These are phyloP conservation scores for Ogataea salicorniae DNA, from an alignment of 805 yeast genomes.

Conservation along the genomic window DNA sequence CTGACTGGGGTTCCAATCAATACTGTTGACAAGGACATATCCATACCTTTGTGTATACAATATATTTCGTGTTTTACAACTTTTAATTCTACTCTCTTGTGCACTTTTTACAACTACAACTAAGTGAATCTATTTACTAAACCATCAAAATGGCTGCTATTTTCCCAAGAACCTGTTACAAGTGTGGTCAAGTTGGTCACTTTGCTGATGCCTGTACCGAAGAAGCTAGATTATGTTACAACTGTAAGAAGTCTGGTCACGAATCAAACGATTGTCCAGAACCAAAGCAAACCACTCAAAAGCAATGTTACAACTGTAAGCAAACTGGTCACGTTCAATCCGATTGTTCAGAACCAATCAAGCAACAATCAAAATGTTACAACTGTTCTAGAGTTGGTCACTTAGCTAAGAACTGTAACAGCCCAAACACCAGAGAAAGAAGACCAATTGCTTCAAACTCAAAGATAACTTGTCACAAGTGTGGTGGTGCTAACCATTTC, in stretches of 20 bases:
- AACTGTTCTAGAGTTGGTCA: constrained; percentile 76
- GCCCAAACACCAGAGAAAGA: constrained; percentile 31
- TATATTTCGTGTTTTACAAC: not conserved
- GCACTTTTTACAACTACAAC: no score
- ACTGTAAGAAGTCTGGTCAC: constrained; percentile 87
- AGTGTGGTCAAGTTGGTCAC: constrained; percentile 91
- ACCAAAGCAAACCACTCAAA: constrained; percentile 78
- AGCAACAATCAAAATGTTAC: constrained; percentile 66
- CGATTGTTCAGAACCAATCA: constrained; percentile 68
- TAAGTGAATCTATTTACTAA: not conserved
- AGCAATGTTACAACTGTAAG: constrained; percentile 93
- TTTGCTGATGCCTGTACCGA: constrained; percentile 84
- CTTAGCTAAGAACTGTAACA: constrained; percentile 69
- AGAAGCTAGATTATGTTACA: constrained; percentile 83
- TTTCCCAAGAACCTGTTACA: constrained; percentile 71
- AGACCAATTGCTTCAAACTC: constrained; percentile 28
- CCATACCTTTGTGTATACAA: no score
- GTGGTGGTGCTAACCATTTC: constrained; percentile 91
- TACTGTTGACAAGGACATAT: no score
- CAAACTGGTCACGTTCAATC: constrained; percentile 83
- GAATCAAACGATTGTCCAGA: constrained; percentile 84
- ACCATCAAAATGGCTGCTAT: constrained; percentile 23
- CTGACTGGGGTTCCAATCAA: no score
- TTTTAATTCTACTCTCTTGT: no score
- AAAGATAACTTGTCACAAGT: constrained; percentile 72